phyloP scores from a whole-genome alignment of 305 asterid genomes.

The Solanum hybrid region DNA sequence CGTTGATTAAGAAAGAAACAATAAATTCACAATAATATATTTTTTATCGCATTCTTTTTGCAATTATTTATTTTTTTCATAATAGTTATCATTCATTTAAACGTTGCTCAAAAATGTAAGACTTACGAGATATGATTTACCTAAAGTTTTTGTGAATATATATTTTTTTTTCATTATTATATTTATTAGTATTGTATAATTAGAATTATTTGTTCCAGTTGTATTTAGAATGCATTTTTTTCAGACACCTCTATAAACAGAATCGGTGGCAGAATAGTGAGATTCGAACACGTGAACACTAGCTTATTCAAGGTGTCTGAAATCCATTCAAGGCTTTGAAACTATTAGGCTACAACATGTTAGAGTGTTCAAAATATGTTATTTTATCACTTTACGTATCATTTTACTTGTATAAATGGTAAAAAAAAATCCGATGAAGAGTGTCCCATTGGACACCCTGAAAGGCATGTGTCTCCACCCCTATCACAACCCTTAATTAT shows the following conservation, averaged over 20 bases:
- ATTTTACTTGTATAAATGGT: not conserved
- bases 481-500: not conserved
- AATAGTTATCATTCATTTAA: not conserved
- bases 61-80: not conserved
- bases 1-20: no score
- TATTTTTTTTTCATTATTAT: not conserved
- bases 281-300: no score
- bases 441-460: not conserved
- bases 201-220: not conserved
- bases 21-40: rapidly evolving
- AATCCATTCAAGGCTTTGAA: not conserved
- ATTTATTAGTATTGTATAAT: not conserved
- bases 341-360: no score
- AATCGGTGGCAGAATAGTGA: rapidly evolving
- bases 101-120: not conserved
- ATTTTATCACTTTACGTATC: no score
- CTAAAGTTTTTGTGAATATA: not conserved
- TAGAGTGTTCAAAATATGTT: no score
- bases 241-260: no score
- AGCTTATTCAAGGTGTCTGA: no score
- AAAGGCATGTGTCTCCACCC: not conserved
- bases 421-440: not conserved
- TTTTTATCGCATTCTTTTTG: not conserved
- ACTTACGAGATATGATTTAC: not conserved
- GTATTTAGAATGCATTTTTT: no score